phyloP scores from a whole-genome alignment of 1,139 yeast species.

The Kodamaea plutei region DNA sequence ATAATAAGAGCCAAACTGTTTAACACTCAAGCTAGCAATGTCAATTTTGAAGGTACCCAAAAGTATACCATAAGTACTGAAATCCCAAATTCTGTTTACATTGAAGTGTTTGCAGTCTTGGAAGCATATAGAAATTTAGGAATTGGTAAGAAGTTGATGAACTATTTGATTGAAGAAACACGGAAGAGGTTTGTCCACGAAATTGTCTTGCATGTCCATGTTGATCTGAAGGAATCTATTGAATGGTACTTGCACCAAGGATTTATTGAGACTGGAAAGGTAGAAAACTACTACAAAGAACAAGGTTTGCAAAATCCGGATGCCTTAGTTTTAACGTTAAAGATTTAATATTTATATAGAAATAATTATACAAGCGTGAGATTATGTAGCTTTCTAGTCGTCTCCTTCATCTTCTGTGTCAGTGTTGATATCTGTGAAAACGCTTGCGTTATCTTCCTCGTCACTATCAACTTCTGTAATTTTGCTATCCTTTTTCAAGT shows the following conservation, averaged over 20 bases:
- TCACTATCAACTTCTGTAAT: constrained; percentile 31
- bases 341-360: constrained; percentile 6
- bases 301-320: constrained; percentile 45
- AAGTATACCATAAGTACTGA: constrained; percentile 23
- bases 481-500: constrained; percentile 29
- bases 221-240: constrained; percentile 39
- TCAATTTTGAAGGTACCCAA: constrained; percentile 22
- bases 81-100: constrained; percentile 51
- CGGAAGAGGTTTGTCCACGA: constrained; percentile 51
- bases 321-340: constrained; percentile 32
- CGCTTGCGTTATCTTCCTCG: constrained; percentile 33
- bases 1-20: constrained; percentile 53
- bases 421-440: constrained; percentile 46
- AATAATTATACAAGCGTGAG: not conserved
- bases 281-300: constrained; percentile 49
- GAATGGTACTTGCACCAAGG: constrained; percentile 58
- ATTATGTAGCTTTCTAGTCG: too few relatives aligned
- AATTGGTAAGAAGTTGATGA: constrained; percentile 56
- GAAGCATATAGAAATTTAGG: constrained; percentile 57
- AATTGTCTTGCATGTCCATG: constrained; percentile 58
- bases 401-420: constrained; percentile 54
- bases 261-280: constrained; percentile 37
- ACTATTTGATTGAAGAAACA: constrained; percentile 52
- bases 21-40: constrained; percentile 24
- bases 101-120: constrained; percentile 66